Conservation (phyloP, 495 filamentous ascomycete species). For the Tetracladium setigerum region DNA sequence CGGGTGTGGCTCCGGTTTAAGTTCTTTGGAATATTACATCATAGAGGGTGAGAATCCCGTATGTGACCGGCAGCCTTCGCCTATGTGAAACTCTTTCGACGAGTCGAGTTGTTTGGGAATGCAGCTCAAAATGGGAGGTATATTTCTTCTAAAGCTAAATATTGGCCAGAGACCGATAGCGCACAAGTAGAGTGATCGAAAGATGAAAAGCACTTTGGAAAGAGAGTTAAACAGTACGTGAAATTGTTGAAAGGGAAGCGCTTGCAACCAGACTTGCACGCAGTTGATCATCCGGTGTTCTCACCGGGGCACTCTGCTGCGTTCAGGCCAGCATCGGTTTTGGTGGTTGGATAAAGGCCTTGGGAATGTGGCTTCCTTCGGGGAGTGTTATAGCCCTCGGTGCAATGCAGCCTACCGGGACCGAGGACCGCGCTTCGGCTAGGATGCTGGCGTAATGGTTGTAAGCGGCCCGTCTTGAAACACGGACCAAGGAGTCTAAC, state of each 20-base stretch:
- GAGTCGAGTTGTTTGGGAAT: constrained; percentile 66
- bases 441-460: constrained; percentile 59
- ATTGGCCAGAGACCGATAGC: constrained; percentile 64
- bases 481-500: constrained; percentile 69
- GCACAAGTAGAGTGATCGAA: constrained; percentile 68
- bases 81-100: constrained; percentile 54
- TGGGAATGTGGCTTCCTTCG: constrained; percentile 49
- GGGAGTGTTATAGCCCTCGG: constrained; percentile 55
- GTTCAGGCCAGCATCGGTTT: constrained; percentile 57
- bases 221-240: constrained; percentile 67
- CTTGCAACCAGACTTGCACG: constrained; percentile 53
- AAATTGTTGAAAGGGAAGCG: constrained; percentile 74
- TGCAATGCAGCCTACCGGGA: constrained; percentile 41
- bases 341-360: no score
- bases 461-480: constrained; percentile 61
- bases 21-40: constrained; percentile 56
- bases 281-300: constrained; percentile 46
- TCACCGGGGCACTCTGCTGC: constrained; percentile 45
- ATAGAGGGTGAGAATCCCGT: constrained; percentile 58
- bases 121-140: constrained; percentile 67
- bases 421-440: constrained; percentile 36
- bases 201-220: constrained; percentile 70
- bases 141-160: constrained; percentile 73
- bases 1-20: constrained; percentile 43
- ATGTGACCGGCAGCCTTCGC: constrained; percentile 37